A percentile compares a stretch with the other conserved stretches of the same genome.
Conservation (phyloP, 495 filamentous ascomycete species). For the Penicillium lividum region DNA sequence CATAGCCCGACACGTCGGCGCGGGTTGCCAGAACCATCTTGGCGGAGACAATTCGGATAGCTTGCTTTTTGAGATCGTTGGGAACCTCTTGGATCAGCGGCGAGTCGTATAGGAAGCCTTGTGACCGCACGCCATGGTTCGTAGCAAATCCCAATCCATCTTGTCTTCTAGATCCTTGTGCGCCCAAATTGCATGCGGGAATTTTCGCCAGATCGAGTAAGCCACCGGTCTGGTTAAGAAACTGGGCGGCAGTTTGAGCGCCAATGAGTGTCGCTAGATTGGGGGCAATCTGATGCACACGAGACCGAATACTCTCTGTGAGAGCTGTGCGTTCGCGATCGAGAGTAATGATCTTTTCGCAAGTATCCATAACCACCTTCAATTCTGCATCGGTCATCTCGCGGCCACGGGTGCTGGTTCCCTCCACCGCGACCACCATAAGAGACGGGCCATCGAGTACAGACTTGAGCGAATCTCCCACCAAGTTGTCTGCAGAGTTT, state of each 20-base stretch:
- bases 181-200: constrained; percentile 87
- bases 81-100: constrained; percentile 82
- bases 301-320: constrained; percentile 94
- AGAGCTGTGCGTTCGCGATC: constrained; percentile 85
- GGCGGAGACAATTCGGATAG: constrained; percentile 90
- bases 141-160: constrained; percentile 86
- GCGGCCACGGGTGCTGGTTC: constrained; percentile 81
- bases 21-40: constrained; percentile 92
- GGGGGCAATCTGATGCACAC: constrained; percentile 94
- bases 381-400: constrained; percentile 75
- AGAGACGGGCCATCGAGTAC: constrained; percentile 85
- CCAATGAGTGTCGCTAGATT: constrained; percentile 93
- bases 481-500: constrained; percentile 69
- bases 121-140: constrained; percentile 86
- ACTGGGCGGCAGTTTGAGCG: constrained; percentile 91
- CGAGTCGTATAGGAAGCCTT: constrained; percentile 92
- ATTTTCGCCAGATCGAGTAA: constrained; percentile 86
- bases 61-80: constrained; percentile 85
- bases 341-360: constrained; percentile 82
- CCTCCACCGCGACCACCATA: constrained; percentile 97
- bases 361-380: constrained; percentile 71
- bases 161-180: constrained; percentile 85
- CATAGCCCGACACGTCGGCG: constrained; percentile 82
- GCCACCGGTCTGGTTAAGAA: constrained; percentile 91
- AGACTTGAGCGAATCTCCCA: constrained; percentile 70